These are phyloP conservation scores for Nothophaeocryptopus gaeumannii DNA, from an alignment of 2,329 filamentous ascomycete species.

Conservation along the genomic window DNA sequence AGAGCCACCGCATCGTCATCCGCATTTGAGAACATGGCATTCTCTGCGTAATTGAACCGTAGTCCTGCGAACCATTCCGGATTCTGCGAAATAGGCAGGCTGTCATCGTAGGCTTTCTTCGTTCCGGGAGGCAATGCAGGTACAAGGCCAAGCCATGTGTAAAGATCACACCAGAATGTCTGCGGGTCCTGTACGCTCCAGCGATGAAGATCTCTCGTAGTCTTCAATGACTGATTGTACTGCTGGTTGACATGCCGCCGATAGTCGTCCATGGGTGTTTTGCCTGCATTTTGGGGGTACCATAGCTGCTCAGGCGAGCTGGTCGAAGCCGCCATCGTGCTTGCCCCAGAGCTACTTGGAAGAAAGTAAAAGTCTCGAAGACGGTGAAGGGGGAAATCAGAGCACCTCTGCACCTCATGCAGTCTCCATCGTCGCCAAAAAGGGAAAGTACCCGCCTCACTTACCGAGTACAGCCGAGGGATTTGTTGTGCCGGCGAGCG, in stretches of 20 bases:
- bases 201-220: constrained; percentile 38
- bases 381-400: too few relatives aligned
- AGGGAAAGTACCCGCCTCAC: too few relatives aligned
- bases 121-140: constrained; percentile 35
- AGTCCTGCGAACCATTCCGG: constrained; percentile 41
- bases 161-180: constrained; percentile 46
- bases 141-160: constrained; percentile 38
- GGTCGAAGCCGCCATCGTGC: too few relatives aligned
- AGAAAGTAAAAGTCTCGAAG: too few relatives aligned
- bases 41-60: constrained; percentile 43
- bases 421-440: too few relatives aligned
- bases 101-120: constrained; percentile 40
- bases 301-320: constrained; percentile 25
- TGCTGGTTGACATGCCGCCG: constrained; percentile 32
- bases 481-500: too few relatives aligned
- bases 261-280: constrained; percentile 33
- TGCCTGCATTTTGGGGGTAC: constrained; percentile 20
- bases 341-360: too few relatives aligned
- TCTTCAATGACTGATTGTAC: constrained; percentile 25
- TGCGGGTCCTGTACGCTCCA: constrained; percentile 43
- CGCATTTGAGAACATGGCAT: constrained; percentile 39
- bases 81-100: constrained; percentile 37
- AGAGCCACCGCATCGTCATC: constrained; percentile 38
- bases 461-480: too few relatives aligned
- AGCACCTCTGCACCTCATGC: too few relatives aligned